Percentiles rank a stretch among this genome's conserved stretches.
These are phyloP conservation scores for Exophiala calicioides DNA, from an alignment of 2,329 filamentous ascomycete genomes.

Conservation along the genomic window DNA sequence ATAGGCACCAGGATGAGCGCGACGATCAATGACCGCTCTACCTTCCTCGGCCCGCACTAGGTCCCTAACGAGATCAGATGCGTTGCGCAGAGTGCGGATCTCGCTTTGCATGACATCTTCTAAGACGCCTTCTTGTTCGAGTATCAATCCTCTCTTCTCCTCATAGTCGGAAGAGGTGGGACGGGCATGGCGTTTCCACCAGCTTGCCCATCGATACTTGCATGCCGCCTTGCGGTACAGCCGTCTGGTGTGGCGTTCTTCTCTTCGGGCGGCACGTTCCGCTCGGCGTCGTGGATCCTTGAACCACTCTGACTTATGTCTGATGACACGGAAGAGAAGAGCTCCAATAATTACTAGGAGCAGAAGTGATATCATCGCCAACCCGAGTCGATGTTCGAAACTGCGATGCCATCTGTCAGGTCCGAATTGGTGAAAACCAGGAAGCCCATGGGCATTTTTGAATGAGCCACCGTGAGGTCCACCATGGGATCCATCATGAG, in stretches of 20 bases:
- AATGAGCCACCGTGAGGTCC: neutral
- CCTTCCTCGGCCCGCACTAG: slow-evolving; percentile 46
- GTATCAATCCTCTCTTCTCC: slow-evolving; percentile 53
- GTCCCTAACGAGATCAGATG: slow-evolving; percentile 55
- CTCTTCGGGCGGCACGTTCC: slow-evolving; percentile 55
- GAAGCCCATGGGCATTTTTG: neutral
- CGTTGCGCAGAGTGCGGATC: slow-evolving; percentile 54
- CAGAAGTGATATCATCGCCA: slow-evolving; percentile 42
- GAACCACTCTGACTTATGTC: slow-evolving; percentile 44
- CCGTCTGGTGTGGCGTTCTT: slow-evolving; percentile 55
- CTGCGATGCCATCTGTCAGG: neutral
- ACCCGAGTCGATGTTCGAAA: slow-evolving; percentile 9
- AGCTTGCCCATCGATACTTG: slow-evolving; percentile 52
- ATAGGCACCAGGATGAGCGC: slow-evolving; percentile 3
- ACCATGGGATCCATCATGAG: slow-evolving; percentile 1
- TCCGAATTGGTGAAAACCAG: neutral
- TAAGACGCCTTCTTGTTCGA: slow-evolving; percentile 48
- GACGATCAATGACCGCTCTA: slow-evolving; percentile 18
- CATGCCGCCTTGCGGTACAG: slow-evolving; percentile 57
- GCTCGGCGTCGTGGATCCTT: slow-evolving; percentile 52
- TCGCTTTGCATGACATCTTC: slow-evolving; percentile 51
- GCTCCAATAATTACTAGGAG: slow-evolving; percentile 43
- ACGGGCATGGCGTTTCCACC: slow-evolving; percentile 47
- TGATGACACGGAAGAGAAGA: slow-evolving; percentile 47
- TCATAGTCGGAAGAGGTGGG: slow-evolving; percentile 47